These are phyloP conservation scores for Hygrocybe coccinea DNA, from an alignment of 768 basidiomycete genomes.

Conservation along the genomic window DNA sequence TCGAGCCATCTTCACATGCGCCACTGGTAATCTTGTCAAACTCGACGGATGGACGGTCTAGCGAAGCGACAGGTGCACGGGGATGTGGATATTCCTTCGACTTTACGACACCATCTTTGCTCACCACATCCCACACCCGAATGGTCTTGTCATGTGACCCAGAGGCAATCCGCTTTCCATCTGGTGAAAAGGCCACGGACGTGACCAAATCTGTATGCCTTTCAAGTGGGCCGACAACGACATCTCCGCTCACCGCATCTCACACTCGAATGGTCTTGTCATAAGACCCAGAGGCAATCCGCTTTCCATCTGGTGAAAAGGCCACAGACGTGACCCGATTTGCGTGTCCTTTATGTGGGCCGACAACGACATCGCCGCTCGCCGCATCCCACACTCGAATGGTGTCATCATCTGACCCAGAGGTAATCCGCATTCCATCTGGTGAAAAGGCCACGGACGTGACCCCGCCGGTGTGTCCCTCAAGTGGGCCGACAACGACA, in stretches of 20 bases:
- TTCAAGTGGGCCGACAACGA: not conserved
- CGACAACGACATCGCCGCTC: no score
- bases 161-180: slow-evolving; percentile 5
- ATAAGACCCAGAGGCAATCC: slow-evolving; percentile 15
- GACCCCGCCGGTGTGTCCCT: not conserved
- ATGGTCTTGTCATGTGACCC: slow-evolving; percentile 13
- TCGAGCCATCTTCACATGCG: no score
- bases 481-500: not conserved
- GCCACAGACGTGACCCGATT: slow-evolving; percentile 7
- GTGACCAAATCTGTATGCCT: not conserved
- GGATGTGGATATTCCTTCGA: no score
- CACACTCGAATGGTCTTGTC: not conserved
- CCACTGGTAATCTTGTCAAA: no score
- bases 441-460: no score
- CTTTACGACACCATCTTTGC: no score
- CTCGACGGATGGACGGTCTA: no score
- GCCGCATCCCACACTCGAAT: slow-evolving; percentile 23
- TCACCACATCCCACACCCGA: slow-evolving; percentile 24
- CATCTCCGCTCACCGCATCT: slow-evolving; percentile 12
- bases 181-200: no score
- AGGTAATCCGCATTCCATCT: slow-evolving; percentile 1
- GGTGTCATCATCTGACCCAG: slow-evolving; percentile 12
- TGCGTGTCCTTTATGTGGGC: not conserved
- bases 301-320: slow-evolving; percentile 15
- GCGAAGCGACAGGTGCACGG: no score